Conservation (phyloP, 345 rosid species). For the Zanthoxylum bungeanum region DNA sequence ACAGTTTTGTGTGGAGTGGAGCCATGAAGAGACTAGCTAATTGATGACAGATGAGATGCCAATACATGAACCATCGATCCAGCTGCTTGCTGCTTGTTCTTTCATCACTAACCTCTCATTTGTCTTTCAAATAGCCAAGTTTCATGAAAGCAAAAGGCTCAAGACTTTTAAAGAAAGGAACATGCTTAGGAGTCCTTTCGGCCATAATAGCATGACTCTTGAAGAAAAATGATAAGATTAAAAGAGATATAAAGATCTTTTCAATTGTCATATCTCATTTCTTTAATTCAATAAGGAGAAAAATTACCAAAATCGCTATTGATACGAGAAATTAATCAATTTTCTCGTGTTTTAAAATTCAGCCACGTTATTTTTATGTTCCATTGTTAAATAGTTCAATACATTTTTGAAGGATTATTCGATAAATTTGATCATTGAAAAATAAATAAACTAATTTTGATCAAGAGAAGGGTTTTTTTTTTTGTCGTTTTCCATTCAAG, state of each 20-base stretch:
- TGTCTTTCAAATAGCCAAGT: not conserved
- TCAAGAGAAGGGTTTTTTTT: no score
- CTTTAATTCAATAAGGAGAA: not conserved
- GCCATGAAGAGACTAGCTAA: constrained; percentile 1
- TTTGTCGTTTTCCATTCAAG: no score
- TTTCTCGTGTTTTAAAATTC: not conserved
- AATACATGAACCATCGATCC: not conserved
- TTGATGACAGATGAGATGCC: not conserved
- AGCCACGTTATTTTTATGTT: not conserved
- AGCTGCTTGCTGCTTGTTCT: not conserved
- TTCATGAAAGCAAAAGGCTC: constrained; percentile 9
- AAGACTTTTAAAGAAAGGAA: constrained; percentile 16
- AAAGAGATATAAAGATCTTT: no score
- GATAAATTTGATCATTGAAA: not conserved
- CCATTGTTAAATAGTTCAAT: no score
- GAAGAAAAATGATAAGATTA: not conserved
- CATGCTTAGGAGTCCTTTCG: not conserved
- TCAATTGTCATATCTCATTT: no score
- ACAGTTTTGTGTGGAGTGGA: not conserved
- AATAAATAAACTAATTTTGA: no score
- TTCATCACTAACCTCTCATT: constrained; percentile 7
- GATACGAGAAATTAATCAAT: not conserved
- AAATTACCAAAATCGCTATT: not conserved
- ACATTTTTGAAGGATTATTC: no score
- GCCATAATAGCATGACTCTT: no score